Conservation (phyloP, 345 rosid species). For the Citrus hindsii region DNA sequence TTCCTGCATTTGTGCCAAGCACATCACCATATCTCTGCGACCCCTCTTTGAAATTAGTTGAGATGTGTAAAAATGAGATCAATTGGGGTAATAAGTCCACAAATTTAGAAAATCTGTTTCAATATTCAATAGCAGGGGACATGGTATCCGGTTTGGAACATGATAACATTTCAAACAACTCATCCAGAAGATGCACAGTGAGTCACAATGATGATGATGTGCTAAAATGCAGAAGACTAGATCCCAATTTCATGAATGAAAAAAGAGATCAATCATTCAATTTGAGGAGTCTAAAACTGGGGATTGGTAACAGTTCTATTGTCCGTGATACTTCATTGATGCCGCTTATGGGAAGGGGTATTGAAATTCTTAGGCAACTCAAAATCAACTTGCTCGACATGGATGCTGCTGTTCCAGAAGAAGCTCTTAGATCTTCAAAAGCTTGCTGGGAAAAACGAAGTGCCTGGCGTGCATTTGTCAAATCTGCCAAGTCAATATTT, state of each 20-base stretch:
- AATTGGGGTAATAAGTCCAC: constrained; percentile 6
- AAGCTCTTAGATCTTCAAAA: constrained; percentile 30
- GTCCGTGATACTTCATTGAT: constrained; percentile 17
- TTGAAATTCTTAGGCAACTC: constrained; percentile 31
- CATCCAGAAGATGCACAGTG: constrained; percentile 9
- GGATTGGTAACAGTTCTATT: constrained; percentile 3
- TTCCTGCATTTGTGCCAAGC: constrained; percentile 27
- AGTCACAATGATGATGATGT: constrained; percentile 10
- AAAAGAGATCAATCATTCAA: constrained; percentile 10
- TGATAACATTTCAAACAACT: not conserved
- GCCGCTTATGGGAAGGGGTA: constrained; percentile 22
- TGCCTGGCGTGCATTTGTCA: constrained; percentile 35
- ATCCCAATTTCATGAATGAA: constrained; percentile 6
- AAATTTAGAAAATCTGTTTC: not conserved
- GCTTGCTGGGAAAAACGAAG: constrained; percentile 18
- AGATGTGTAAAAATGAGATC: constrained; percentile 4
- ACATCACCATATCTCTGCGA: constrained; percentile 25
- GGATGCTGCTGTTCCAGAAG: constrained; percentile 36
- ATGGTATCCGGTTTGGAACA: not conserved
- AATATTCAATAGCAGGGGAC: not conserved
- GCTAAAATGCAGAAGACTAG: constrained; percentile 8
- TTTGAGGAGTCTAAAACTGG: constrained; percentile 1
- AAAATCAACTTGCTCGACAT: constrained; percentile 38
- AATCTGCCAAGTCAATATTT: constrained; percentile 33
- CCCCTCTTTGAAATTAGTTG: constrained; percentile 24